Conservation (phyloP, 176 grass and related monocot genomes). For the Aegilops sharonensis region DNA sequence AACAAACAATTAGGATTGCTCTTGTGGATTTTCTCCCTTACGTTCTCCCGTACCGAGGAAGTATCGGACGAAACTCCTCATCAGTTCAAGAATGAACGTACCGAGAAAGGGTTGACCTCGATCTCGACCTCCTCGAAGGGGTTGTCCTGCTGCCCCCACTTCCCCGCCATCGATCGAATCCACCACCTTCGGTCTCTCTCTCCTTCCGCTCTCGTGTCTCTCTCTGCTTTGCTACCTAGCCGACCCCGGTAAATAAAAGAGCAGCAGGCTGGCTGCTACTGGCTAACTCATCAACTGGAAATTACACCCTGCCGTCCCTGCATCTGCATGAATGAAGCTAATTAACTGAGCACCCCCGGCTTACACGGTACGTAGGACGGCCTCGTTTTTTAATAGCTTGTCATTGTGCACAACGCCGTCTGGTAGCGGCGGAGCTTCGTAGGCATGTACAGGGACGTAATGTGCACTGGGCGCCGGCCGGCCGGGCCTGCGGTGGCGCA, state of each 20-base stretch:
- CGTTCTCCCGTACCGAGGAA: too few relatives aligned
- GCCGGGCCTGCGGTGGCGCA: not conserved
- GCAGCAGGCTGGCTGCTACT: not conserved
- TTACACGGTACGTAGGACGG: not conserved
- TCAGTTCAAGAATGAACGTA: not conserved
- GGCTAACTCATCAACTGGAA: not conserved
- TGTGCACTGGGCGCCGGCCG: not conserved
- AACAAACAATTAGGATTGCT: not conserved
- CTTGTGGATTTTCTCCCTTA: not conserved
- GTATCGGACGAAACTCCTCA: too few relatives aligned
- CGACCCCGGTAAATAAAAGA: not conserved
- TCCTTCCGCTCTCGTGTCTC: not conserved
- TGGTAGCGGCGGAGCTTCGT: not conserved
- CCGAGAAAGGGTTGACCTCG: conserved; percentile 54
- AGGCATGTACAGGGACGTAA: not conserved
- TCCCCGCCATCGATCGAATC: conserved; percentile 28
- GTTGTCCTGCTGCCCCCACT: conserved; percentile 36
- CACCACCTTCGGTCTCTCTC: too few relatives aligned
- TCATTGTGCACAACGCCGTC: not conserved
- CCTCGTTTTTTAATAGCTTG: not conserved
- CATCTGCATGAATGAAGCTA: not conserved
- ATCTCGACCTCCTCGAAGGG: conserved; percentile 43
- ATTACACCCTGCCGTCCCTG: not conserved
- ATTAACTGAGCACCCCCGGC: not conserved
- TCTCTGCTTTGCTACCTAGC: not conserved